Evolutionary conservation across 345 rosid genomes (phyloP), one percentile per base, ranked within the genome.

Genomic region (Salix arbutifolia): DNA sequence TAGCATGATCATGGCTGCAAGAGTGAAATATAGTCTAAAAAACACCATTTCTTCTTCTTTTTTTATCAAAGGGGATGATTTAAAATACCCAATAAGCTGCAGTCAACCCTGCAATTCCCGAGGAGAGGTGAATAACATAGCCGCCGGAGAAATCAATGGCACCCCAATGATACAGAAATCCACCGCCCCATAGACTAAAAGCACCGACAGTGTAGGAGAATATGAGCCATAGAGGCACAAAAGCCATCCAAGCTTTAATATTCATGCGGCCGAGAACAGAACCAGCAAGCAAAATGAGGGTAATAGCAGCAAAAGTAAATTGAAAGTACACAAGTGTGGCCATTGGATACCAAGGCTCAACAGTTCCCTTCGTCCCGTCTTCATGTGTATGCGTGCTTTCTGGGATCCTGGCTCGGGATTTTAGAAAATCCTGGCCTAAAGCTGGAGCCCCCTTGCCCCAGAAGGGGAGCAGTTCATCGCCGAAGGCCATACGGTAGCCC

Each of bases 121-220:
- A 83, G 19, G 82, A 80, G 37, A 76, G 79, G 37, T 79, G 85
- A 74, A 83, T 77, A 67, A 79, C 80, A 69, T 79, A 83, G 23
- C 82, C 80, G 13, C 80, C 78, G 5, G 78, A 69, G 71, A 76
- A 79, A 79, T 79, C 82, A 61, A 79, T 72, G 28, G 69, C 78
- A 23, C 82, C 82, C 85, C 85, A 83, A 5, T 75, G 77, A 71
- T 76, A 79, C 13, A 71, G 78, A 38, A 79, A 79, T 8, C 78
- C 82, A 7, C 78, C 82, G 4, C 84, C 80, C 80, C 80, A 76
- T 3, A 82, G 76, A 67, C 80, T 83, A 69, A 83, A 79, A 61
- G 80, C 84, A 18, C 81, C 85, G n/a, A 79, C 80, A 4, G 74
- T 83, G 65, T 76, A 79, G 2, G 82, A 83, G 52, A 83, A 79